Evolutionary conservation across 768 basidiomycete species (phyloP).

Genomic region (Kwoniella sp.): DNA sequence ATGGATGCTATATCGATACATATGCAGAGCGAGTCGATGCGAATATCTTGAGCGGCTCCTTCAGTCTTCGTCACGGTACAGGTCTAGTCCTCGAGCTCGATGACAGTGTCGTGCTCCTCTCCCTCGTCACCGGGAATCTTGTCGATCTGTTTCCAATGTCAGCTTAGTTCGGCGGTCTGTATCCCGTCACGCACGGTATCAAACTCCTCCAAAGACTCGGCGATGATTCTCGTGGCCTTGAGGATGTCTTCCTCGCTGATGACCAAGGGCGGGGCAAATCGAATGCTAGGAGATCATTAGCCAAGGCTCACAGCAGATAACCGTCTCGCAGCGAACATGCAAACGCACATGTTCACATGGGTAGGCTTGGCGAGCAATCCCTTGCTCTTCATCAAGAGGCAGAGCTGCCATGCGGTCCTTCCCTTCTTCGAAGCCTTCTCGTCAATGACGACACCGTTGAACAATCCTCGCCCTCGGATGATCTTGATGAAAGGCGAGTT

Average conservation of each 20-base stretch:
- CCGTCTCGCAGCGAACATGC: not conserved
- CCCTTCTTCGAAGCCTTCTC: conserved; percentile 71
- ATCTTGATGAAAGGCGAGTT: conserved; percentile 62
- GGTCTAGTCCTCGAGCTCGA: conserved; percentile 40
- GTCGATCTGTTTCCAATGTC: conserved; percentile 34
- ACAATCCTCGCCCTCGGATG: conserved; percentile 79
- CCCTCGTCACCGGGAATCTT: conserved; percentile 46
- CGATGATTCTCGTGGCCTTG: conserved; percentile 70
- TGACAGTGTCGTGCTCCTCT: conserved; percentile 43
- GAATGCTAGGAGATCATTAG: conserved; percentile 60
- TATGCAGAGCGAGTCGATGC: no score
- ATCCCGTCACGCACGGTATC: conserved; percentile 59
- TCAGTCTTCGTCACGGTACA: no score
- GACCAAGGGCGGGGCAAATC: conserved; percentile 92
- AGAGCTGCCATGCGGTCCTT: conserved; percentile 91
- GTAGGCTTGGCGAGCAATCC: conserved; percentile 94
- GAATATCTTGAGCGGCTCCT: no score
- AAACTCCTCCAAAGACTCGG: conserved; percentile 70
- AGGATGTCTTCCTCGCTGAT: conserved; percentile 81
- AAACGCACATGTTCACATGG: conserved; percentile 80
- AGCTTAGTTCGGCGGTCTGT: not conserved
- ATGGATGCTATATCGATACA: no score
- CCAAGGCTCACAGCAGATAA: not conserved
- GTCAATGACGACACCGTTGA: conserved; percentile 92
- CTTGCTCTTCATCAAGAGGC: conserved; percentile 81